Evolutionary conservation across 257 asterid species (phyloP).

Genomic region (Rehmannia glutinosa): DNA sequence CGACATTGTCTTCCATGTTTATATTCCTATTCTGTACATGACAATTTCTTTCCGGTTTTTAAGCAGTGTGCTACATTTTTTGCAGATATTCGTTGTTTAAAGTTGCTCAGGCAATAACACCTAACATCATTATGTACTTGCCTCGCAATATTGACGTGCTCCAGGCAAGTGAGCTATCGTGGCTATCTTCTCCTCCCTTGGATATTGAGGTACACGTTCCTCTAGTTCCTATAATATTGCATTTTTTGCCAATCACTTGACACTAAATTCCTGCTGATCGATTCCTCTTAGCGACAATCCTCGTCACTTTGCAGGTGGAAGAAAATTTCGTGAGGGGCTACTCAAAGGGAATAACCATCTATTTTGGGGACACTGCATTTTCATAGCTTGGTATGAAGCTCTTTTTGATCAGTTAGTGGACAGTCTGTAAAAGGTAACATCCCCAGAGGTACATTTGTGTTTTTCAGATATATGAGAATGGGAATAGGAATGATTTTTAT

Average conservation of each 20-base stretch:
- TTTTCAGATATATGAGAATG: not conserved
- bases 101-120: conserved; percentile 62
- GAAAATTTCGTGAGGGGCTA: conserved; percentile 44
- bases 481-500: not conserved
- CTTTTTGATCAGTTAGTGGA: not conserved
- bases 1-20: no score
- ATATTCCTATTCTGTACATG: no score
- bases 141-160: conserved; percentile 64
- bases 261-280: not conserved
- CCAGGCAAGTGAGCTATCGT: conserved; percentile 65
- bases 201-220: conserved; percentile 43
- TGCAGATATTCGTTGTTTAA: conserved; percentile 70
- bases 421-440: not conserved
- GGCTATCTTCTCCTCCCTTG: conserved; percentile 83
- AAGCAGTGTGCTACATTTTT: not conserved
- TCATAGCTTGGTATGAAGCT: not conserved
- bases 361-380: conserved; percentile 43
- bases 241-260: not conserved
- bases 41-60: no score
- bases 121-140: conserved; percentile 72
- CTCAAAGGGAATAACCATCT: conserved; percentile 57
- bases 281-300: not conserved
- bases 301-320: conserved; percentile 49
- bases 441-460: not conserved
- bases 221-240: not conserved